Base-by-base conservation (phyloP, 257 asterid genomes). In the Thymus quinquecostatus region DNA sequence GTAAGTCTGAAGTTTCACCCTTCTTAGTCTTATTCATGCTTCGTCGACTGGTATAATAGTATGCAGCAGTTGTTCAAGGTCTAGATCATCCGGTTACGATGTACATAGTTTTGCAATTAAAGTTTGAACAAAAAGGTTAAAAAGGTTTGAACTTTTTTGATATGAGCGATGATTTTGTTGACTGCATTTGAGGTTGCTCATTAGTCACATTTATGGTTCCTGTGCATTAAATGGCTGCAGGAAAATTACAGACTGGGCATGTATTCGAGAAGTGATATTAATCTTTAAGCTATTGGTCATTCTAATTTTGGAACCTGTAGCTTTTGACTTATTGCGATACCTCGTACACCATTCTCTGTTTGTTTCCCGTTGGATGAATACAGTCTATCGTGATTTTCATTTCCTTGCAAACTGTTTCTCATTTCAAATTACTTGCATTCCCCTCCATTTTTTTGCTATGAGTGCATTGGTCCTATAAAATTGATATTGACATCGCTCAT, bases 151-250 rank as follows among this genome's bases (percentile, higher is more conserved):
- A 77, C 71, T 68, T 75, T 79, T 77, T 79, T 75, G 73, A 50
- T 73, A 77, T 73, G 84, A 76, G 80, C 77, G 76, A 62, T 83
- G 80, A 76, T 49, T 71, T 70, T 74, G 74, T 75, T 77, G 68
- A 66, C 63, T 82, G 70, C 72, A 45, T 68, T 75, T 64, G 62
- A 73, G 77, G 74, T 77, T 70, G 89, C 81, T 78, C 80, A 36
- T 72, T 68, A 64, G 80, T 82, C 78, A 83, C 85, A 82, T 87
- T 88, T 82, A 87, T 82, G 36, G 78, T 79, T 82, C 82, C 80
- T 78, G 82, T 83, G 80, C 96, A 82, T 82, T 84, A 88, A 85
- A 88, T 93, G 85, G 82, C 92, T 93, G 96, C 98, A 93, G 97
- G 98, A 76, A 78, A 77, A 72, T 78, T 80, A 79, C 92, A 81